These are phyloP conservation scores for Trypanosoma mega DNA, from an alignment of 208 protist genomes.

Conservation along the genomic window DNA sequence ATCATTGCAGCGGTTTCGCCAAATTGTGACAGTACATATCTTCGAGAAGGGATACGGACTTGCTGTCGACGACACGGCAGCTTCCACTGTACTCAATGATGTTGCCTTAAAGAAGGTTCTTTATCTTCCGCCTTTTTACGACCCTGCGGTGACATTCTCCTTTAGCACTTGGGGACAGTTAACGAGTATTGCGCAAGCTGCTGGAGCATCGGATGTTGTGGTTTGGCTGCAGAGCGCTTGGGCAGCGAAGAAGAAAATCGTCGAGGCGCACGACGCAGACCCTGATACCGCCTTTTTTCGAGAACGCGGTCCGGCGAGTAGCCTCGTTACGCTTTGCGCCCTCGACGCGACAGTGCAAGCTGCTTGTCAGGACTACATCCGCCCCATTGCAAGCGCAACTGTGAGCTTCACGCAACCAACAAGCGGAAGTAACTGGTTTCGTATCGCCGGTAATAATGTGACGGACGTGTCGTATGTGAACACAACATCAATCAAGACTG, in stretches of 20 bases:
- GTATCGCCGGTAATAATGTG: constrained; percentile 24
- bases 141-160: constrained; percentile 21
- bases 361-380: constrained; percentile 20
- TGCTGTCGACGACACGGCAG: constrained; percentile 24
- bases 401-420: constrained; percentile 2
- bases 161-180: constrained; percentile 26
- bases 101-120: constrained; percentile 3
- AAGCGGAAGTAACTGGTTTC: background rate
- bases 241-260: constrained; percentile 23
- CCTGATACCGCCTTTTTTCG: constrained; percentile 17
- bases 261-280: constrained; percentile 19
- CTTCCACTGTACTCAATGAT: constrained; percentile 15
- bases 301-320: constrained; percentile 20
- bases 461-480: constrained; percentile 13
- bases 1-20: constrained; percentile 5
- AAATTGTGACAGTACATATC: constrained; percentile 25
- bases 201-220: constrained; percentile 6
- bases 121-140: constrained; percentile 32
- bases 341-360: constrained; percentile 10
- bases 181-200: background rate
- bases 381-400: background rate
- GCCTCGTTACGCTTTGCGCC: constrained; percentile 26
- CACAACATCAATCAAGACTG: background rate
- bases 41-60: constrained; percentile 36
- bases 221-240: constrained; percentile 29